Percentiles rank a stretch among this genome's conserved stretches.
Evolutionary conservation across 441 rosid species (phyloP).

Genomic region (Populus hybrid): DNA sequence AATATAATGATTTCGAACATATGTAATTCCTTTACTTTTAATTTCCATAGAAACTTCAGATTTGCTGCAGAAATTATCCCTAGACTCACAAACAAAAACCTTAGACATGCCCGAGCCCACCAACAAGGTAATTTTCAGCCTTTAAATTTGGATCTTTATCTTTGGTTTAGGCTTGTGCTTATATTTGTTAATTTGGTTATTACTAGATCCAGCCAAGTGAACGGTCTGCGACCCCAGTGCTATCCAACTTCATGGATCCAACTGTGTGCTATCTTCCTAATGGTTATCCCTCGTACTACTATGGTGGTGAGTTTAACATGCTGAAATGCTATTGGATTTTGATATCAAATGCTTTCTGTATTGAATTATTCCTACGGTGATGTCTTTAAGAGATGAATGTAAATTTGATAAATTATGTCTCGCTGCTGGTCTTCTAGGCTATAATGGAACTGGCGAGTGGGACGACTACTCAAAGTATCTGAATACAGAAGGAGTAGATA

Average conservation of each 20-base stretch:
- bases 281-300: constrained; percentile 45
- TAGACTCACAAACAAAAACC: constrained; percentile 62
- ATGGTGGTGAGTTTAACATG: constrained; percentile 38
- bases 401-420: not conserved
- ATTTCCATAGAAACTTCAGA: constrained; percentile 63
- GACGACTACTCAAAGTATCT: constrained; percentile 49
- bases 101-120: constrained; percentile 73
- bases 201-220: constrained; percentile 39
- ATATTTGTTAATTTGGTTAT: constrained; percentile 46
- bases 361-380: not conserved
- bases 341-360: not conserved
- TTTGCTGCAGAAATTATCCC: constrained; percentile 71
- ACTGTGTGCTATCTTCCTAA: constrained; percentile 54
- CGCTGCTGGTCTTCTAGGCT: constrained; percentile 20
- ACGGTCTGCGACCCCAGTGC: constrained; percentile 55
- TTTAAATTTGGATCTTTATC: not conserved
- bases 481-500: constrained; percentile 63
- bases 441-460: constrained; percentile 58
- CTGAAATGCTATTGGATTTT: not conserved
- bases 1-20: not conserved
- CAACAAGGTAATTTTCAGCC: constrained; percentile 48
- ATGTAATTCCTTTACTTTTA: constrained; percentile 44
- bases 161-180: constrained; percentile 41
- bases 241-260: constrained; percentile 53
- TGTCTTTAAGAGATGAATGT: not conserved